Base-by-base conservation (phyloP, 805 yeast species). In the Dipodascopsis uninucleata region DNA sequence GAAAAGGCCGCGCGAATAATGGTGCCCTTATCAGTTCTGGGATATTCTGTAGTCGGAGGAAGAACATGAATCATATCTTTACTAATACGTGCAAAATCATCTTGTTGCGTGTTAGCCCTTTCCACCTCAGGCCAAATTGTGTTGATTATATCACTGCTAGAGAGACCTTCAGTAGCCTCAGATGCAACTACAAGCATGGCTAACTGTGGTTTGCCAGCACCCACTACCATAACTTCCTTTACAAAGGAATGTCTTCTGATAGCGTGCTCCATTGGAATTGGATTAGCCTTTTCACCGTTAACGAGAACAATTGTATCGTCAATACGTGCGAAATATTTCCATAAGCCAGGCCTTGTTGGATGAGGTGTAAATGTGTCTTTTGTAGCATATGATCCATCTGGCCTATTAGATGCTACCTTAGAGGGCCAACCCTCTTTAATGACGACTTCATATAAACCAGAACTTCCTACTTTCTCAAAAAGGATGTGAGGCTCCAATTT, bases 211-310 rank as follows among this genome's bases (percentile, higher is more conserved):
- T 31, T 29, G 12, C 40, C 38, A 16, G 33, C 16, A 16, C 41
- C 41, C n/a, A 22, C 16, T 20, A 37, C 41, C 12, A 37, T 39
- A 37, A 12, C 12, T 12, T 37, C 41, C 2, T 31, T 37, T 2
- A 37, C 40, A 16, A 35, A 35, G 9, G 36, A 9, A 7, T 8
- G 8, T n/a, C 28, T 17, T 7, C 39, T 7, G 28, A 37, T 31
- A 3, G 20, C 12, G 14, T 37, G 22, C 16, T 37, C 41, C 12
- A 37, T 31, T 12, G 39, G 40, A 3, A 3, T 16, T 2, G 41
- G 37, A 9, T 12, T 10, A 28, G 33, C 39, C 41, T 37, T 37
- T 31, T 37, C 39, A n/a, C 41, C 41, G 18, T 16, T 37, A 10
- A 8, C n/a, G 25, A 37, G 33, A 2, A 39, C 16, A 12, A 37